phyloP scores from a whole-genome alignment of 2,329 filamentous ascomycete genomes.

The Diplodia corticola region DNA sequence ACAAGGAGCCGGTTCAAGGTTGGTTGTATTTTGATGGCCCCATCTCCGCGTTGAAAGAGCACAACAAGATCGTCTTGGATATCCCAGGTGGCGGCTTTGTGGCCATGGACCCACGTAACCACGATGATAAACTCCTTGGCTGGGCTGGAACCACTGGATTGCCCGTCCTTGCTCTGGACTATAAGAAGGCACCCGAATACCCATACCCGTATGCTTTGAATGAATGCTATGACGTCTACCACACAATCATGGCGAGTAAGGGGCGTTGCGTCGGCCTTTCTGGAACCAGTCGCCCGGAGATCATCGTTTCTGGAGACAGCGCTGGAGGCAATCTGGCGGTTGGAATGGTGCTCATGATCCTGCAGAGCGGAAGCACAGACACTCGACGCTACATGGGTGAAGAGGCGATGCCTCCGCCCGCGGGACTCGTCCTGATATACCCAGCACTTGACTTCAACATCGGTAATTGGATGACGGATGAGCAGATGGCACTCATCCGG shows the following conservation, averaged over 20 bases:
- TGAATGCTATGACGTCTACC: conserved; percentile 85
- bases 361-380: conserved; percentile 68
- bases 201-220: conserved; percentile 85
- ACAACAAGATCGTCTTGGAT: conserved; percentile 80
- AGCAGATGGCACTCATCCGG: conserved; percentile 92
- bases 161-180: conserved; percentile 90
- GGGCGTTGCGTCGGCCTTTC: conserved; percentile 75
- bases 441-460: conserved; percentile 96
- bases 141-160: conserved; percentile 89
- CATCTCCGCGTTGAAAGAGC: conserved; percentile 70
- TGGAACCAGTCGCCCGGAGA: conserved; percentile 63
- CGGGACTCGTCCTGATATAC: conserved; percentile 83
- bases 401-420: conserved; percentile 68
- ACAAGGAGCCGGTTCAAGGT: conserved; percentile 76
- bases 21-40: conserved; percentile 97
- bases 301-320: conserved; percentile 77
- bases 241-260: conserved; percentile 68
- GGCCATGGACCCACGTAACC: conserved; percentile 91
- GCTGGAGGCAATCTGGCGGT: conserved; percentile 81
- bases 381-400: conserved; percentile 58
- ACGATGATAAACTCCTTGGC: conserved; percentile 89
- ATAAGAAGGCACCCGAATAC: conserved; percentile 80
- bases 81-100: conserved; percentile 94
- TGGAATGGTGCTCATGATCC: conserved; percentile 81
- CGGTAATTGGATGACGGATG: conserved; percentile 98